Base-by-base conservation (phyloP, 345 rosid species). In the Populus deltoides region DNA sequence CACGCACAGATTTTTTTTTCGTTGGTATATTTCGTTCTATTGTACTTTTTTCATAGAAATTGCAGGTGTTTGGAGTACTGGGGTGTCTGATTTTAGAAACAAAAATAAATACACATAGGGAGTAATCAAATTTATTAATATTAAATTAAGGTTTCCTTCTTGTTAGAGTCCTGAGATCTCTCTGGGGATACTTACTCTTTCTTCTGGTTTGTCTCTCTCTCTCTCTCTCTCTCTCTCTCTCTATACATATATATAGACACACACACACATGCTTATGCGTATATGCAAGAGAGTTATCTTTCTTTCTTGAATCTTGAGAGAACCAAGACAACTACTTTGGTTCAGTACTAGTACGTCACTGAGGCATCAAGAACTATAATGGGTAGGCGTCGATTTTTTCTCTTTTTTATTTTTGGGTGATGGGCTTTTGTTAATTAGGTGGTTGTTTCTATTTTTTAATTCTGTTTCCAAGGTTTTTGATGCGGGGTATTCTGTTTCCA, bases 41-140 rank as follows among this genome's bases (percentile, higher is more conserved):
- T 61, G 12, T 61, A 9, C 12, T 59, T 61, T 61, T 59, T 35
- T 29, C 36, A 4, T 16, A n/a, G 43, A 39, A 29, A 61, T 84
- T 85, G 90, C 92, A 87, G 91, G 89, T 82, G 88, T 86, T 88
- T 85, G 91, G 92, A 88, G 85, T 87, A 87, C 86, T 85, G 89
- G 89, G 96, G 84, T 86, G 89, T 81, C 89, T 79, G 75, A 72
- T 78, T 75, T 43, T 24, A 66, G 10, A 68, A n/a, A 8, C 13
- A 68, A 24, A 45, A 24, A 73, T 12, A 38, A 49, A 17, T 31
- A 29, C 38, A 66, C 51, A 33, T 67, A 79, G 65, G 53, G 76
- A 36, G 47, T 10, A 18, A n/a, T 39, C 61, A 66, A 57, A 15
- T 72, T 29, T 59, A 63, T 74, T 29, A 36, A n/a, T 47, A 43